Conservation (phyloP, 2,329 filamentous ascomycete species). For the Cladosporium austrohemisphaericum region DNA sequence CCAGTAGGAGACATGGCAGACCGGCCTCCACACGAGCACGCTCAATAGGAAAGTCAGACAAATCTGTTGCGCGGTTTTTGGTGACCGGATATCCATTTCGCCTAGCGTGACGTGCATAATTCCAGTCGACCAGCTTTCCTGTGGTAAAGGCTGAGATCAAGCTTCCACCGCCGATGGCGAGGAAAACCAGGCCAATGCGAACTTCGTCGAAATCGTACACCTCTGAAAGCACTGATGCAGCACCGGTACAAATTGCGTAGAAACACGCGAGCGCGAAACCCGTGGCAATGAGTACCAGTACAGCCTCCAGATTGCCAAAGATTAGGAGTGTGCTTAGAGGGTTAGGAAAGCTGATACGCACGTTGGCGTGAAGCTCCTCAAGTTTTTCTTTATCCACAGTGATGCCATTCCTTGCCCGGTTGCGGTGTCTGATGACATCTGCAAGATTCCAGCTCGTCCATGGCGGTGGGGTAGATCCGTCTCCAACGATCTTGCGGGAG, state of each 20-base stretch:
- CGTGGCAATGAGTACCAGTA: constrained; percentile 36
- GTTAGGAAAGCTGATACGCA: constrained; percentile 27
- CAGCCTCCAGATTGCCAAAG: constrained; percentile 33
- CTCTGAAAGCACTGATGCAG: constrained; percentile 35
- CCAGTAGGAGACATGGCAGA: constrained; percentile 35
- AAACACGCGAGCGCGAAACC: constrained; percentile 40
- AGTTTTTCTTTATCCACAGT: constrained; percentile 23
- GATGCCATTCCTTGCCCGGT: constrained; percentile 20
- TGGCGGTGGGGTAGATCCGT: constrained; percentile 57
- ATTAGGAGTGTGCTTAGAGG: constrained; percentile 27
- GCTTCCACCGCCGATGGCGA: constrained; percentile 41
- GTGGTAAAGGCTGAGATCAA: constrained; percentile 39
- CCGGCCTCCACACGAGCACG: constrained; percentile 40
- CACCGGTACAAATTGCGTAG: constrained; percentile 41
- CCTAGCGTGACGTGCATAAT: constrained; percentile 38
- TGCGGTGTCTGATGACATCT: constrained; percentile 34
- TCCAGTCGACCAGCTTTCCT: constrained; percentile 42
- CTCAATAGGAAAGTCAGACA: constrained; percentile 43
- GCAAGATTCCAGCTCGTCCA: constrained; percentile 57
- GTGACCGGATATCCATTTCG: constrained; percentile 31
- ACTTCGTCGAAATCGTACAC: constrained; percentile 40
- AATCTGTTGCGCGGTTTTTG: constrained; percentile 36
- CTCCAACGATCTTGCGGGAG: constrained; percentile 52
- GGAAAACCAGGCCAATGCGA: constrained; percentile 41
- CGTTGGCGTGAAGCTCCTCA: constrained; percentile 23